Percentiles rank a stretch among this genome's conserved stretches.
These are phyloP conservation scores for Penicillium fimorum DNA, from an alignment of 495 filamentous ascomycete species.

Conservation along the genomic window DNA sequence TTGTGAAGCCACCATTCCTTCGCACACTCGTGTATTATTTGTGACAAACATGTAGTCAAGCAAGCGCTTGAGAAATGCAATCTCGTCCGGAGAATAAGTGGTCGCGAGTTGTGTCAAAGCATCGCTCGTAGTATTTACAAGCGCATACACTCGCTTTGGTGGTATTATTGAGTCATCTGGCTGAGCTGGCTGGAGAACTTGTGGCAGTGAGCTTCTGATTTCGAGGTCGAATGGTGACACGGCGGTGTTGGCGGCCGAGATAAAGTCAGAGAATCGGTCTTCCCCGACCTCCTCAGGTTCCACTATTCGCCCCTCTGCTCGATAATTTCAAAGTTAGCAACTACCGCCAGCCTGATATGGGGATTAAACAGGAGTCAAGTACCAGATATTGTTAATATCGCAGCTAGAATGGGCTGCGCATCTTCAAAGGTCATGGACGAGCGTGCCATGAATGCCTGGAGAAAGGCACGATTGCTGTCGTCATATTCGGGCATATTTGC, in stretches of 20 bases:
- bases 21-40: slow-evolving; percentile 70
- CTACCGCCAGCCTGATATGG: neutral
- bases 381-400: slow-evolving; percentile 64
- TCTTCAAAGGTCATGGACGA: slow-evolving; percentile 73
- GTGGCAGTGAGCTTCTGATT: slow-evolving; percentile 69
- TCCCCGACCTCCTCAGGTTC: slow-evolving; percentile 60
- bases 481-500: slow-evolving; percentile 40
- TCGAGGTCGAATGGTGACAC: slow-evolving; percentile 83
- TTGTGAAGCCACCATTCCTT: slow-evolving; percentile 74
- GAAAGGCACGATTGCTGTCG: slow-evolving; percentile 84
- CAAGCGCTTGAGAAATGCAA: slow-evolving; percentile 81
- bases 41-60: slow-evolving; percentile 91
- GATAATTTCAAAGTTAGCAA: neutral
- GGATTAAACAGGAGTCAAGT: neutral
- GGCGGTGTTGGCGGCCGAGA: slow-evolving; percentile 65
- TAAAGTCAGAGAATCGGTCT: slow-evolving; percentile 65
- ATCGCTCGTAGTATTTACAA: slow-evolving; percentile 89
- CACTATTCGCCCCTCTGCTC: slow-evolving; percentile 40
- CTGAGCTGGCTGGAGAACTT: slow-evolving; percentile 37
- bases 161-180: slow-evolving; percentile 10
- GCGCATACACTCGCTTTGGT: slow-evolving; percentile 57
- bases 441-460: slow-evolving; percentile 83
- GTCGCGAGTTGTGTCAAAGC: slow-evolving; percentile 85
- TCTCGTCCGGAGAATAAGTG: slow-evolving; percentile 74
- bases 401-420: slow-evolving; percentile 69